Evolutionary conservation across 2,329 filamentous ascomycete genomes (phyloP).

Genomic region (Dactylella cylindrospora): DNA sequence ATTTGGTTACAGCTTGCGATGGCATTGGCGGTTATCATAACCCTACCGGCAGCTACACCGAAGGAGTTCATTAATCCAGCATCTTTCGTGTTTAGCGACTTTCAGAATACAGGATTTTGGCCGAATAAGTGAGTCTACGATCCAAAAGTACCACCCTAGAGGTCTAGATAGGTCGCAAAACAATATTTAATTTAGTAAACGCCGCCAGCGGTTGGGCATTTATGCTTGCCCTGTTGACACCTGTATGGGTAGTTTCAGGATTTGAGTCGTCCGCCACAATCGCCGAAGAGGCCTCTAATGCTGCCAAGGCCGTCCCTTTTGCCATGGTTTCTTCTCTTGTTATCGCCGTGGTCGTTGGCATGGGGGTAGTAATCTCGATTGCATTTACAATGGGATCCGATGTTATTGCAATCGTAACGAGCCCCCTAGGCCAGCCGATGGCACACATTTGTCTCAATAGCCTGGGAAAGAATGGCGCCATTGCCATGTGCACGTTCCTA

Average conservation of each 20-base stretch:
- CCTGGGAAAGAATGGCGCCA: constrained; percentile 28
- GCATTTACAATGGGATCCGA: constrained; percentile 41
- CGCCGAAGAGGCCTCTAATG: constrained; percentile 50
- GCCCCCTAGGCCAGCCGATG: constrained; percentile 34
- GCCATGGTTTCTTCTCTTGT: constrained; percentile 50
- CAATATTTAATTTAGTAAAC: not conserved
- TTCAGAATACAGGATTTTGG: constrained; percentile 50
- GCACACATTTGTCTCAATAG: constrained; percentile 38
- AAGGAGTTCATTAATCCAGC: constrained; percentile 48
- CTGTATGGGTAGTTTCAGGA: constrained; percentile 50
- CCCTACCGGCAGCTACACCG: constrained; percentile 49
- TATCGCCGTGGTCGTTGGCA: constrained; percentile 43
- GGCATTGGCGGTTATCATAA: constrained; percentile 49
- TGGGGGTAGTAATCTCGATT: constrained; percentile 39
- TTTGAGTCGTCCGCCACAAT: constrained; percentile 50
- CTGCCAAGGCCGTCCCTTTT: constrained; percentile 50
- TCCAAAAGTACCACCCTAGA: not conserved
- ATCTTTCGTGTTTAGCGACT: constrained; percentile 49
- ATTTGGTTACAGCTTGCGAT: constrained; percentile 50
- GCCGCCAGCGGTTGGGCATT: constrained; percentile 50
- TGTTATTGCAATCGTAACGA: constrained; percentile 22
- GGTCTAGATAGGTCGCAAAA: no score
- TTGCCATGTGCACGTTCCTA: constrained; percentile 49
- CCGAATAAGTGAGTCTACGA: constrained; percentile 45
- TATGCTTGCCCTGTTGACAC: constrained; percentile 50